Evolutionary conservation across 805 yeast species (phyloP).

Genomic region (Barnettozyma wickerhamii): DNA sequence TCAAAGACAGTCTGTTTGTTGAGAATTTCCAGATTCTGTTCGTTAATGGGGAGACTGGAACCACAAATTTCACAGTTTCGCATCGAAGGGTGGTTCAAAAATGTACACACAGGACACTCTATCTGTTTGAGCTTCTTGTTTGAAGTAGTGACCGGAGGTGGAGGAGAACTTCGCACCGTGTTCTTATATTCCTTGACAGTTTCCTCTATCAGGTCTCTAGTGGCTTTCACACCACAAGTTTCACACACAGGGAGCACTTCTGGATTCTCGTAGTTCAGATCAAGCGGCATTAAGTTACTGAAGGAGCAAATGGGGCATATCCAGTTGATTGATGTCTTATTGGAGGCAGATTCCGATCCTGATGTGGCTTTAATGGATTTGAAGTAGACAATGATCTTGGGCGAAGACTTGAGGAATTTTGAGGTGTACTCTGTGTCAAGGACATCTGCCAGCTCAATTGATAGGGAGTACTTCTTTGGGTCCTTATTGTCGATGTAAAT

Average conservation of each 20-base stretch:
- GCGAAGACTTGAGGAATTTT: slow-evolving; percentile 71
- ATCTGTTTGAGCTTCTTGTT: slow-evolving; percentile 13
- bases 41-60: slow-evolving; percentile 36
- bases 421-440: slow-evolving; percentile 35
- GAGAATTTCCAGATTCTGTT: slow-evolving; percentile 17
- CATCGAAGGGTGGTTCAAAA: slow-evolving; percentile 77
- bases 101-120: slow-evolving; percentile 62
- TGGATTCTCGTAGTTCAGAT: slow-evolving; percentile 23
- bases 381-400: slow-evolving; percentile 57
- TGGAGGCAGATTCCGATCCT: background rate
- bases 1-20: slow-evolving; percentile 24
- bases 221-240: slow-evolving; percentile 59
- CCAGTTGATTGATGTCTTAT: slow-evolving; percentile 42
- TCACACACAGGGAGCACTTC: slow-evolving; percentile 42
- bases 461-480: slow-evolving; percentile 41
- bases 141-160: background rate
- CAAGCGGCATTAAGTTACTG: slow-evolving; percentile 42
- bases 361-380: slow-evolving; percentile 12
- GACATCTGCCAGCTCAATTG: slow-evolving; percentile 41
- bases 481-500: slow-evolving; percentile 60
- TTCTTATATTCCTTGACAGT: slow-evolving; percentile 22
- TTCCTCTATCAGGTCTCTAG: slow-evolving; percentile 30
- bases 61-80: slow-evolving; percentile 87
- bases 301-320: slow-evolving; percentile 86
- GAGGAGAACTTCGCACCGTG: too few relatives aligned